Conservation (phyloP, 2,329 filamentous ascomycete species). For the Nigrospora oryzae region DNA sequence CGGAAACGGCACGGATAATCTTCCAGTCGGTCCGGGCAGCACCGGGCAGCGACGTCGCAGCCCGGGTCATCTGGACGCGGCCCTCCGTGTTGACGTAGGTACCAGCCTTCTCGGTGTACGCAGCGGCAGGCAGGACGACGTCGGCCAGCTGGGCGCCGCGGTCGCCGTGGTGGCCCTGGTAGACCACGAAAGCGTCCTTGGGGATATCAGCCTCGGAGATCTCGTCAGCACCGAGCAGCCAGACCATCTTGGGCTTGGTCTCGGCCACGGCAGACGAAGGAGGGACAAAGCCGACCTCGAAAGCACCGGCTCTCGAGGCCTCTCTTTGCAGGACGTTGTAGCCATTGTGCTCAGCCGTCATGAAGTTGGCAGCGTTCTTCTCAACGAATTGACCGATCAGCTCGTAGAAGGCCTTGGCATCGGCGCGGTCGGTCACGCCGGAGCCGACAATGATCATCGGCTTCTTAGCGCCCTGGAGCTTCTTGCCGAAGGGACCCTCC, state of each 20-base stretch:
- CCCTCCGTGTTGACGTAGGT: slow-evolving; percentile 99
- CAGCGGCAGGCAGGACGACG: slow-evolving; percentile 84
- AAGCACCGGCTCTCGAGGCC: slow-evolving; percentile 86
- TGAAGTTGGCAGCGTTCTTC: slow-evolving; percentile 84
- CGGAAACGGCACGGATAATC: slow-evolving; percentile 86
- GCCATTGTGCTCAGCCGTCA: slow-evolving; percentile 87
- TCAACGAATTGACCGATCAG: slow-evolving; percentile 83
- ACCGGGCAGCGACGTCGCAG: slow-evolving; percentile 80
- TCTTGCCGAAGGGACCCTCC: slow-evolving; percentile 84
- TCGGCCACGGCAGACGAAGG: slow-evolving; percentile 74
- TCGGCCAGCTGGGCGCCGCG: slow-evolving; percentile 87
- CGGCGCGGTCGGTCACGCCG: slow-evolving; percentile 80
- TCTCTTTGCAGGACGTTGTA: slow-evolving; percentile 95
- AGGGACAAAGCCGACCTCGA: slow-evolving; percentile 89
- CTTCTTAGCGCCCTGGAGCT: slow-evolving; percentile 75
- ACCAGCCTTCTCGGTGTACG: slow-evolving; percentile 93
- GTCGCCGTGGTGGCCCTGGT: slow-evolving; percentile 98
- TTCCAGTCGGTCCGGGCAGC: slow-evolving; percentile 97
- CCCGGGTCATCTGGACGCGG: slow-evolving; percentile 86
- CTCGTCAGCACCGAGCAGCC: slow-evolving; percentile 94
- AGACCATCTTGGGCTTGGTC: slow-evolving; percentile 88
- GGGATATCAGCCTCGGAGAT: slow-evolving; percentile 78
- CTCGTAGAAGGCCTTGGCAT: slow-evolving; percentile 91
- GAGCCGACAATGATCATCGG: slow-evolving; percentile 97
- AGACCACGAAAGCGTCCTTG: slow-evolving; percentile 92